Evolutionary conservation across 1,284 basidiomycete species (phyloP), one percentile per base, ranked within the genome.

Genomic region (Ceratobasidium sp.): DNA sequence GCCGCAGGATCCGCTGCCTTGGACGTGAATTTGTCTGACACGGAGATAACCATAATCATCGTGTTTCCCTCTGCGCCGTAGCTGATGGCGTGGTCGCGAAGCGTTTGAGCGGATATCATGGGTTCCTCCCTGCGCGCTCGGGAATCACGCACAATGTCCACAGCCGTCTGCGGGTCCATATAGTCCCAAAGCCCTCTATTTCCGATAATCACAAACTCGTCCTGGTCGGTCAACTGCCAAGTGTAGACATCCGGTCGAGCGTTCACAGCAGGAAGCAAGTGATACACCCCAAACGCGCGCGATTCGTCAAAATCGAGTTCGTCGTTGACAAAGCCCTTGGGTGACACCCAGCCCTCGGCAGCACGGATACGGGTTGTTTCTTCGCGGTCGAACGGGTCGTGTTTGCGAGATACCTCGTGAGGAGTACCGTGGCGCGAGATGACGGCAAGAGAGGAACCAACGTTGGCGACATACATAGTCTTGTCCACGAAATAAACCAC

Each of bases 21-120:
- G 78, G 67, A 87, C 85, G 82, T 84, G 85, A 96, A 95, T 41
- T 96, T 82, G 78, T 94, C 94, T 13, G 88, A 88, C 16, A 98
- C 86, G 59, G 89, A 89, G 76, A 99, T 89, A 44, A 98, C 95
- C 97, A 99, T 98, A 82, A 99, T 96, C 95, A 98, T 98, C 73
- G 94, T 92, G 75, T 91, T 95, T 16, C 94, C 94, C 76, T 95
- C 91, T 9, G 96, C 96, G 14, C 98, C 98, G 81, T 98, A 98
- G 78, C 94, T 95, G 79, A 99, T 93, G 11, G 98, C 96, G 77
- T 98, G 93, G 81, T 99, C 98, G 70, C 98, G 88, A 66, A 99
- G 83, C 84, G 98, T 98, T 83, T 98, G 96, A 0, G 97, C 95
- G 2, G 98, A 97, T 78, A 96, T 90, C 95, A 98, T 98, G 0